Conservation (phyloP, 2,329 filamentous ascomycete species). For the Akanthomyces lecanii region DNA sequence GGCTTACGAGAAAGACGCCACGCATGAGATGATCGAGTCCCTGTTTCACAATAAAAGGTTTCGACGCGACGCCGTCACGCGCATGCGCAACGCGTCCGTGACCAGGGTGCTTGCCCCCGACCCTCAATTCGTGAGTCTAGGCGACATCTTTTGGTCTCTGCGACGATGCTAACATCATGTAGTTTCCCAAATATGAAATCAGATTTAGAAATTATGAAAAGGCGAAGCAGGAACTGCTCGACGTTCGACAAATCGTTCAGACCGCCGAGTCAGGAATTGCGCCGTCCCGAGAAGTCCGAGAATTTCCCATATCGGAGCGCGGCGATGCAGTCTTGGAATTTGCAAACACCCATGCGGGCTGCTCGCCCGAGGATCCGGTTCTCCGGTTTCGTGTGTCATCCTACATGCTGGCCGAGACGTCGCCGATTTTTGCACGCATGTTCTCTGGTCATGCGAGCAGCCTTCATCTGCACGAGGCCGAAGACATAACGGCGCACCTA, state of each 20-base stretch:
- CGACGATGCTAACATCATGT: slow-evolving; percentile 15
- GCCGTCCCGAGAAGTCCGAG: slow-evolving; percentile 35
- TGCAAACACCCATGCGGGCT: slow-evolving; percentile 36
- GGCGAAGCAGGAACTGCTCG: slow-evolving; percentile 38
- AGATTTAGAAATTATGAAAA: slow-evolving; percentile 45
- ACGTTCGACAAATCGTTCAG: slow-evolving; percentile 38
- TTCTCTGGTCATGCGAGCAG: slow-evolving; percentile 34
- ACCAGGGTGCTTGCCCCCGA: slow-evolving; percentile 41
- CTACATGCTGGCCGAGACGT: slow-evolving; percentile 46
- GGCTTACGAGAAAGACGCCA: slow-evolving; percentile 41
- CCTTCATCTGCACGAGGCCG: slow-evolving; percentile 33
- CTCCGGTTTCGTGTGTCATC: slow-evolving; percentile 50
- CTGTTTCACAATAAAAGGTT: slow-evolving; percentile 40
- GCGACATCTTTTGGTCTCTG: too few species aligned
- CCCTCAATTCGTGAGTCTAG: slow-evolving; percentile 37
- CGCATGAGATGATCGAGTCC: slow-evolving; percentile 38
- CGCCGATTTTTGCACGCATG: slow-evolving; percentile 48
- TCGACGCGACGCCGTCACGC: slow-evolving; percentile 39
- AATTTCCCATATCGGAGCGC: slow-evolving; percentile 39
- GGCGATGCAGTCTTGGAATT: slow-evolving; percentile 52
- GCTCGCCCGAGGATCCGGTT: slow-evolving; percentile 32
- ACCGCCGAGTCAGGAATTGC: slow-evolving; percentile 38
- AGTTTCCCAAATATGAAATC: slow-evolving; percentile 44
- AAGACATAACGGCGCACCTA: slow-evolving; percentile 32
- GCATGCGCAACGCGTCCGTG: slow-evolving; percentile 44